Percentiles rank a stretch among this genome's conserved stretches.
These are phyloP conservation scores for Backusella parvicylindrica DNA, from an alignment of 192 early-diverging fungal species.

Conservation along the genomic window DNA sequence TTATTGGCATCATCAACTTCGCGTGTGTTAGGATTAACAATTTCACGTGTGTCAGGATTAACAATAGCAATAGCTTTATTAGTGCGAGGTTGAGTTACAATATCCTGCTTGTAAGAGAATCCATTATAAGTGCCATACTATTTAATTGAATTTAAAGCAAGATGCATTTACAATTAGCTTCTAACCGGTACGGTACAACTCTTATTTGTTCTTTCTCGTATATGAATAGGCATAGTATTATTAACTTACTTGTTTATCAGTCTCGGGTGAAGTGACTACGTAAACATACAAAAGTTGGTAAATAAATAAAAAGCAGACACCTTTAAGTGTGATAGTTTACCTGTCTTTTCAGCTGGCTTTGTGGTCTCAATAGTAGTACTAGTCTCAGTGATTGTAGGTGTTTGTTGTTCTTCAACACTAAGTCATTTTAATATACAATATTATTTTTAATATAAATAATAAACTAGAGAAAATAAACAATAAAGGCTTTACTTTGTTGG, in stretches of 20 bases:
- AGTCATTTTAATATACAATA: neutral
- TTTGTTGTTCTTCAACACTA: neutral
- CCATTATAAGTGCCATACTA: neutral
- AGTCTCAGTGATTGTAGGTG: neutral
- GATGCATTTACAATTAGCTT: neutral
- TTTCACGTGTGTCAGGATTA: slow-evolving; percentile 68
- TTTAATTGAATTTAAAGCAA: neutral
- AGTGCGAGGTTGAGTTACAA: slow-evolving; percentile 33
- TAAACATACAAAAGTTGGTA: neutral
- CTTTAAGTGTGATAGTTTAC: neutral
- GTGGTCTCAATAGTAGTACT: neutral
- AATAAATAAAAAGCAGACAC: neutral
- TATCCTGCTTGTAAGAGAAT: neutral
- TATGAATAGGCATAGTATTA: too few species aligned
- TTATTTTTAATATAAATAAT: neutral
- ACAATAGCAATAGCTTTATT: slow-evolving; percentile 69
- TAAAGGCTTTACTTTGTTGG: neutral
- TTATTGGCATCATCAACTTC: neutral
- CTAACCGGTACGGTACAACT: neutral
- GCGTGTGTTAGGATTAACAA: slow-evolving; percentile 46
- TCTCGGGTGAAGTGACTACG: neutral
- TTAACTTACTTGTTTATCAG: neutral
- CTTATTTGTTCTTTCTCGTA: neutral
- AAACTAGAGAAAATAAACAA: neutral
- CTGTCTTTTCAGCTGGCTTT: neutral